Percentiles rank a stretch among this genome's conserved stretches.
These are phyloP conservation scores for Fraxinus velutina DNA, from an alignment of 305 asterid species.

Conservation along the genomic window DNA sequence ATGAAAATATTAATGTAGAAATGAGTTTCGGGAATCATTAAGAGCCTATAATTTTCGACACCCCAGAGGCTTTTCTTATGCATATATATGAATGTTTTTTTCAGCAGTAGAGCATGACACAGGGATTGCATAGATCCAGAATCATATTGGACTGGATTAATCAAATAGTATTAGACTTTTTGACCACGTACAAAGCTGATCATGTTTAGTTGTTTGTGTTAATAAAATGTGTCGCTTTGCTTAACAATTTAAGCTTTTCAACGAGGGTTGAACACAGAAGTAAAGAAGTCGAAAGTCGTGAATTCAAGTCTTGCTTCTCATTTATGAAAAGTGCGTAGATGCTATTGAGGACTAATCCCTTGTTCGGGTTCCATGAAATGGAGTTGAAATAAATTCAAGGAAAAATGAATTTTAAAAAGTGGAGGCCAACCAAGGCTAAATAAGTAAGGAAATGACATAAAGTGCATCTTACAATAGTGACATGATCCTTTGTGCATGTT, in stretches of 20 bases:
- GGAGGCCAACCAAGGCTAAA: not conserved
- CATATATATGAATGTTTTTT: not conserved
- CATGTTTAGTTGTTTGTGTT: not conserved
- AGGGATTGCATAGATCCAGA: not conserved
- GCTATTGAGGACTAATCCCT: not conserved
- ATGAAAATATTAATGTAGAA: conserved; percentile 14
- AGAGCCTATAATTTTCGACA: conserved; percentile 8
- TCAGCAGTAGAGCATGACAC: conserved; percentile 5
- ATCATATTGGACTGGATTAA: not conserved
- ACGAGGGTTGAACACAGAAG: not conserved
- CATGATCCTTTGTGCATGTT: not conserved
- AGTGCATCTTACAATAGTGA: not conserved
- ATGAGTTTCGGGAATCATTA: conserved; percentile 18
- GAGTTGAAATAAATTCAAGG: not conserved
- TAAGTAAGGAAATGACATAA: not conserved
- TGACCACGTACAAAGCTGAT: not conserved
- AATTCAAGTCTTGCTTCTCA: not conserved
- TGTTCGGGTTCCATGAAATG: not conserved
- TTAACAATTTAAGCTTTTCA: not conserved
- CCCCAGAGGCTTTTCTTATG: conserved; percentile 4
- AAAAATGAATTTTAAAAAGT: not conserved
- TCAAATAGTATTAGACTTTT: not conserved
- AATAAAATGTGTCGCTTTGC: not conserved
- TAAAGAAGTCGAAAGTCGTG: not conserved
- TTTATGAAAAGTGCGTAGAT: not conserved